phyloP scores from a whole-genome alignment of 108 stramenopile genomes.

The Schizochytrium sp. region DNA sequence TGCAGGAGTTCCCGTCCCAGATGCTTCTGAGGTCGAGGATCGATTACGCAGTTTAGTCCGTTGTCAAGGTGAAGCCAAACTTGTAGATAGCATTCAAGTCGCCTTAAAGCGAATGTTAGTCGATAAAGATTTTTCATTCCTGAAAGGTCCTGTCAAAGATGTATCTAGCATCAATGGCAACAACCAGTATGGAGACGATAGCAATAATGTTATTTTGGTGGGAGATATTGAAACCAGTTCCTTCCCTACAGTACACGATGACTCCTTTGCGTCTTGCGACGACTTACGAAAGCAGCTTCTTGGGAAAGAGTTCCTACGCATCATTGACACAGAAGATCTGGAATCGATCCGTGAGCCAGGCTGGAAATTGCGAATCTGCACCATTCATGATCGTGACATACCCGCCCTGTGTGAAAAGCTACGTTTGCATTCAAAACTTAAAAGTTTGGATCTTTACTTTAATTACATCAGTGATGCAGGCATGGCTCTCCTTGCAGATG shows the following conservation, averaged over 20 bases:
- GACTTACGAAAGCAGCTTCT: constrained; percentile 31
- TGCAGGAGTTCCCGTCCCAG: neutral
- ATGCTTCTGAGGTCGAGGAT: neutral
- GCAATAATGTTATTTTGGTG: no score
- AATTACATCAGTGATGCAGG: constrained; percentile 40
- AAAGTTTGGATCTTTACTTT: constrained; percentile 40
- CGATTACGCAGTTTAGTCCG: neutral
- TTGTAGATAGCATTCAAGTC: neutral
- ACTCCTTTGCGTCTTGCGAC: neutral
- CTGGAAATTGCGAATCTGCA: constrained; percentile 22
- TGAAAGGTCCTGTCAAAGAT: neutral
- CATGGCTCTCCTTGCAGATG: neutral
- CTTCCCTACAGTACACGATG: no score
- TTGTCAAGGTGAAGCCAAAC: neutral
- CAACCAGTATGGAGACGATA: no score
- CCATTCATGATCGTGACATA: constrained; percentile 52
- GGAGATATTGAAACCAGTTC: no score
- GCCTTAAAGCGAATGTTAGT: neutral
- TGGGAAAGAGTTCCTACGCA: constrained; percentile 36
- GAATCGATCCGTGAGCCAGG: neutral
- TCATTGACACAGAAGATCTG: constrained; percentile 19
- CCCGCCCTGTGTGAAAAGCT: neutral
- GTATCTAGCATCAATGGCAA: no score
- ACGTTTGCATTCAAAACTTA: neutral
- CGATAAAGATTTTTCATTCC: neutral